Evolutionary conservation across 148 eudicot species (phyloP).

Genomic region (Spergularia bocconei): DNA sequence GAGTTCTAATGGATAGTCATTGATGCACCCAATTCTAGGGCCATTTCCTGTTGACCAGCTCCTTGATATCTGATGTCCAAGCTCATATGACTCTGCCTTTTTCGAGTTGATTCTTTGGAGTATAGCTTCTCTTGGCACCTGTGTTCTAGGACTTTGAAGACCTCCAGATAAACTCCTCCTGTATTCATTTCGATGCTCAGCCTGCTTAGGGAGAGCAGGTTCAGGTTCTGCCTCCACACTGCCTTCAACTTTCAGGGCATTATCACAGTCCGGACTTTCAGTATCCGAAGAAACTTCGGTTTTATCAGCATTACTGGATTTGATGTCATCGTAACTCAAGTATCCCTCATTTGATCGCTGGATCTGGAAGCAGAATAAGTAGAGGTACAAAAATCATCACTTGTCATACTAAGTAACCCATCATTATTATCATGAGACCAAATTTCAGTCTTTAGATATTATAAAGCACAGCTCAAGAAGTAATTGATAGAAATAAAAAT

Average conservation of each 20-base stretch:
- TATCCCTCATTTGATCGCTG: slow-evolving; percentile 52
- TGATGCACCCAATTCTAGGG: slow-evolving; percentile 81
- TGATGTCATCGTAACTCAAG: slow-evolving; percentile 39
- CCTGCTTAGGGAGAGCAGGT: slow-evolving; percentile 23
- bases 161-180: slow-evolving; percentile 78
- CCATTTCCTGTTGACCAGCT: slow-evolving; percentile 85
- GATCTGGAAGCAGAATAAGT: slow-evolving; percentile 42
- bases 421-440: neutral
- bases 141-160: slow-evolving; percentile 68
- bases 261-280: slow-evolving; percentile 26
- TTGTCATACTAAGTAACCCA: neutral
- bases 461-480: neutral
- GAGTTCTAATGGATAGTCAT: slow-evolving; percentile 76
- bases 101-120: slow-evolving; percentile 72
- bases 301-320: slow-evolving; percentile 12
- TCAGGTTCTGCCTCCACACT: slow-evolving; percentile 22
- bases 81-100: slow-evolving; percentile 54
- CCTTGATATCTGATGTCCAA: slow-evolving; percentile 61
- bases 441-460: neutral
- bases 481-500: slow-evolving; percentile 7
- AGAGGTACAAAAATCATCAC: neutral
- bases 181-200: slow-evolving; percentile 37
- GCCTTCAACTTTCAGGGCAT: slow-evolving; percentile 22
- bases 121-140: slow-evolving; percentile 56
- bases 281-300: slow-evolving; percentile 25